Conservation (phyloP, 441 rosid genomes). For the Pelargonium exstipulatum region DNA sequence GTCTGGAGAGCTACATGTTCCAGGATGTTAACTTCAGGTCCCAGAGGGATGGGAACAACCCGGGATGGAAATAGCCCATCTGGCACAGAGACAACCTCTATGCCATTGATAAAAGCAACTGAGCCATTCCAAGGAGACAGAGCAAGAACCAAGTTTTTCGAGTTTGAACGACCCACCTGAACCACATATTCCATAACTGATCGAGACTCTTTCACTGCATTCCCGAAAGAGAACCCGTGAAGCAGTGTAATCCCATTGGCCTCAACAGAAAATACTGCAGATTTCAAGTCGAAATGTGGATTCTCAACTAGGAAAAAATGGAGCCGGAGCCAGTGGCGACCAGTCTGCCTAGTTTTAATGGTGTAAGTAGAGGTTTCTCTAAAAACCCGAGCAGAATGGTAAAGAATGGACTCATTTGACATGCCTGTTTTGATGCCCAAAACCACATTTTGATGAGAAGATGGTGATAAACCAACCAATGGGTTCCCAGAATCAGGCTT, state of each 20-base stretch:
- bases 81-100: slow-evolving; percentile 26
- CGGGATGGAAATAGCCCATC: slow-evolving; percentile 16
- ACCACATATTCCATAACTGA: slow-evolving; percentile 26
- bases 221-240: slow-evolving; percentile 14
- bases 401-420: slow-evolving; percentile 18
- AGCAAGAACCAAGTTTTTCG: slow-evolving; percentile 18
- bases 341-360: slow-evolving; percentile 21
- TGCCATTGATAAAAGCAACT: slow-evolving; percentile 27
- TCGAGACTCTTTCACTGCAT: background rate
- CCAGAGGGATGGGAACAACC: slow-evolving; percentile 15
- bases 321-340: slow-evolving; percentile 32
- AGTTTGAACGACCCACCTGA: slow-evolving; percentile 21
- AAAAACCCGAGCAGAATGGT: slow-evolving; percentile 28
- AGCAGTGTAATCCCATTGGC: slow-evolving; percentile 23
- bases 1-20: slow-evolving; percentile 23
- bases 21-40: slow-evolving; percentile 17
- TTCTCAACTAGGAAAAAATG: slow-evolving; percentile 23
- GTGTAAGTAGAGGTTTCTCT: slow-evolving; percentile 17
- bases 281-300: slow-evolving; percentile 20
- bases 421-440: background rate
- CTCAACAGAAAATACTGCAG: slow-evolving; percentile 23
- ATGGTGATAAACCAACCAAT: slow-evolving; percentile 12
- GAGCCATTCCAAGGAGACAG: slow-evolving; percentile 24
- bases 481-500: slow-evolving; percentile 17
- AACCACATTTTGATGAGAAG: slow-evolving; percentile 8